phyloP scores from a whole-genome alignment of 1,139 yeast genomes.

The Magnusiomyces clavatus region DNA sequence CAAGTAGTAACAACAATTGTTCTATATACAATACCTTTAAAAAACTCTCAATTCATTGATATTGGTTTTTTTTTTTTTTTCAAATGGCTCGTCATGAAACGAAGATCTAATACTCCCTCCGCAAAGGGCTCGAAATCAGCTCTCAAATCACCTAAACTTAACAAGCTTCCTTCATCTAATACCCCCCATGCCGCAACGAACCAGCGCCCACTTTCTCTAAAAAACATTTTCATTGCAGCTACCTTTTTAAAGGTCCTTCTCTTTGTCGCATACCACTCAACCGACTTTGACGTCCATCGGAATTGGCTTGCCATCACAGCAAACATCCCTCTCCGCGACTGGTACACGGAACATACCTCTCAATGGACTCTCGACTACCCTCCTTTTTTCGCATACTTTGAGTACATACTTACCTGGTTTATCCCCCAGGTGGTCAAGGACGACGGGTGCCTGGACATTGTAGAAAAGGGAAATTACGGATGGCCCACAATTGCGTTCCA shows the following conservation, averaged over 20 bases:
- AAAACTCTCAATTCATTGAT: too few species aligned
- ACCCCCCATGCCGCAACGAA: neutral
- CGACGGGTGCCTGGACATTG: constrained; percentile 77
- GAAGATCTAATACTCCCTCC: too few species aligned
- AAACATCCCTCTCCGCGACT: constrained; percentile 61
- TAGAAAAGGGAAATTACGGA: constrained; percentile 59
- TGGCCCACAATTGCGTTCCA: constrained; percentile 77
- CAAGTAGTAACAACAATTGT: too few species aligned
- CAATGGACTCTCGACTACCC: constrained; percentile 98
- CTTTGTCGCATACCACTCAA: constrained; percentile 51
- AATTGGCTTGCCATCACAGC: constrained; percentile 93
- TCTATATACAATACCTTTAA: too few species aligned
- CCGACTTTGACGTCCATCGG: constrained; percentile 95
- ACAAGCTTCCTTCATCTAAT: neutral
- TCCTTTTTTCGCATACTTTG: constrained; percentile 94
- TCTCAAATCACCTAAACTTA: neutral
- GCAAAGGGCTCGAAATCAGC: neutral
- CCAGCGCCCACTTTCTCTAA: constrained; percentile 37
- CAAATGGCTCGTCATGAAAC: too few species aligned
- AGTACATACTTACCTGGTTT: constrained; percentile 64
- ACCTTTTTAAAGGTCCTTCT: constrained; percentile 48
- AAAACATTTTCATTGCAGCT: constrained; percentile 59
- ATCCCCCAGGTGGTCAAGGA: constrained; percentile 53
- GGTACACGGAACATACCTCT: constrained; percentile 81
- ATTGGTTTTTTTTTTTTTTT: too few species aligned